Percentiles rank a stretch among this genome's conserved stretches.
Evolutionary conservation across 192 early-diverging fungal genomes (phyloP).

Genomic region (Podila minutissima): DNA sequence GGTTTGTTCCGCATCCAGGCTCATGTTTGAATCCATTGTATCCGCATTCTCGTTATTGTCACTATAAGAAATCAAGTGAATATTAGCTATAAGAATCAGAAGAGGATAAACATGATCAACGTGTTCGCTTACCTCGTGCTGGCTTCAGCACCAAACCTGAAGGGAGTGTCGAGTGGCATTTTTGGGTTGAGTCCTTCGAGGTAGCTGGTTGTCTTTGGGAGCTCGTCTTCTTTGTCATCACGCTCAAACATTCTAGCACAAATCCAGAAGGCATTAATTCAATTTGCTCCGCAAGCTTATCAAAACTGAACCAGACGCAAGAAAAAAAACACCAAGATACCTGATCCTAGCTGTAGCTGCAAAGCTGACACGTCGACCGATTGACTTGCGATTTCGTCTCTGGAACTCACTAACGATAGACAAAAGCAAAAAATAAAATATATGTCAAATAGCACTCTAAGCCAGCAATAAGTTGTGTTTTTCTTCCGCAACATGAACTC

Average conservation of each 20-base stretch:
- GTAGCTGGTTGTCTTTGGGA: conserved; percentile 44
- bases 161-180: conserved; percentile 1
- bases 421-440: background rate
- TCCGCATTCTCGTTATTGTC: conserved; percentile 3
- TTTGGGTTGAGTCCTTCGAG: conserved; percentile 21
- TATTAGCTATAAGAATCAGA: too few relatives aligned
- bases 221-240: conserved; percentile 39
- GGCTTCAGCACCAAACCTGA: conserved; percentile 14
- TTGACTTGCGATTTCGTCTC: conserved; percentile 32
- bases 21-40: conserved; percentile 3
- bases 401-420: conserved; percentile 18
- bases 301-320: background rate
- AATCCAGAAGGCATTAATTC: background rate
- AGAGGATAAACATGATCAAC: too few relatives aligned
- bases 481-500: background rate
- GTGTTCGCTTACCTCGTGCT: background rate
- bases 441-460: background rate
- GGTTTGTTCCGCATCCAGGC: background rate
- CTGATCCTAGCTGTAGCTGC: conserved; percentile 48
- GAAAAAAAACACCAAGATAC: background rate
- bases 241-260: conserved; percentile 46
- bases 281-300: too few relatives aligned
- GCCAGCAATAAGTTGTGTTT: background rate
- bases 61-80: background rate
- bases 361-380: conserved; percentile 45